These are phyloP conservation scores for Nakazawaea populi DNA, from an alignment of 805 yeast species.

Conservation along the genomic window DNA sequence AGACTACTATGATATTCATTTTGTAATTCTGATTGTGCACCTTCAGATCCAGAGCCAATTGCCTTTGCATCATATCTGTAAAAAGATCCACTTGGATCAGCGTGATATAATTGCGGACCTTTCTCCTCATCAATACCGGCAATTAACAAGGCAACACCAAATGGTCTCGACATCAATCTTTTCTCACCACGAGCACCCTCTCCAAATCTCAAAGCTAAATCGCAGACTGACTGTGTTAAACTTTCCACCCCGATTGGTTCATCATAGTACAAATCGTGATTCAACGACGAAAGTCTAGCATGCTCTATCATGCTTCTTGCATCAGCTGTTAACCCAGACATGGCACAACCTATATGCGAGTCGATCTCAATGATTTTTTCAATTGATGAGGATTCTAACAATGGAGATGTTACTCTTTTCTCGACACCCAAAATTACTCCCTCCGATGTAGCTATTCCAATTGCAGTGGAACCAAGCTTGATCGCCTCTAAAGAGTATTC, in stretches of 20 bases:
- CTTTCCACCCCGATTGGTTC: constrained; percentile 91
- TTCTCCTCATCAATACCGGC: constrained; percentile 92
- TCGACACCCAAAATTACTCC: constrained; percentile 97
- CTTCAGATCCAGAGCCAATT: constrained; percentile 97
- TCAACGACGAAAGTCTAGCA: constrained; percentile 84
- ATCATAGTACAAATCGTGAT: constrained; percentile 85
- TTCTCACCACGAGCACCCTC: constrained; percentile 97
- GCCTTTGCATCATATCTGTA: constrained; percentile 98
- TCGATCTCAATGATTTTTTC: constrained; percentile 96
- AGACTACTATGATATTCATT: constrained; percentile 93
- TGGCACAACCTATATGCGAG: constrained; percentile 93
- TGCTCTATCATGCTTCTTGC: constrained; percentile 99
- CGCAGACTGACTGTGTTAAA: constrained; percentile 94
- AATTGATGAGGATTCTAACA: constrained; percentile 87
- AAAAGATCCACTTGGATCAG: constrained; percentile 99
- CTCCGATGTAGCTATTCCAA: constrained; percentile 91
- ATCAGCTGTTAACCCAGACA: constrained; percentile 98
- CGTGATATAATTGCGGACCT: constrained; percentile 95
- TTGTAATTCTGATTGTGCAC: constrained; percentile 96
- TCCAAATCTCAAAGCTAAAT: constrained; percentile 91
- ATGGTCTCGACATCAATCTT: constrained; percentile 94
- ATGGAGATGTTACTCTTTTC: constrained; percentile 89
- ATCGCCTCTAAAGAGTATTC: constrained; percentile 97
- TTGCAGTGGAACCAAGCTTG: constrained; percentile 95
- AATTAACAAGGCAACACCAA: constrained; percentile 93